Percentiles rank a stretch among this genome's conserved stretches.
phyloP scores from a whole-genome alignment of 805 yeast species.

The Gaillardinia entomophila region DNA sequence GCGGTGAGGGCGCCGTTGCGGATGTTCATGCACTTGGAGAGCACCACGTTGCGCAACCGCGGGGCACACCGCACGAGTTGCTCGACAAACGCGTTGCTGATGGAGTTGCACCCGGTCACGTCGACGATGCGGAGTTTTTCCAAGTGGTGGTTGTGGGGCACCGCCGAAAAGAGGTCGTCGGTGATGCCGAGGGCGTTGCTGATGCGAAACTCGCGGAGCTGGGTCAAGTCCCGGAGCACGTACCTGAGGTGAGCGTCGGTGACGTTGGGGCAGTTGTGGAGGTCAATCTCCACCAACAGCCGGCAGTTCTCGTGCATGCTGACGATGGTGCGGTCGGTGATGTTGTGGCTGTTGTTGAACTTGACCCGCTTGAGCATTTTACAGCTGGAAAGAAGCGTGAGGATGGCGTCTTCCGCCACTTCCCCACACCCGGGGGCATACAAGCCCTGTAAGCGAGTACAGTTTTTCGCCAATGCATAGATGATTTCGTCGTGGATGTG shows the following conservation, averaged over 20 bases:
- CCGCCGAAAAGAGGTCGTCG: slow-evolving; percentile 53
- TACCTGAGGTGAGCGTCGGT: slow-evolving; percentile 56
- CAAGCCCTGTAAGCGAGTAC: slow-evolving; percentile 78
- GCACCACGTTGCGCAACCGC: slow-evolving; percentile 75
- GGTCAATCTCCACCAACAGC: slow-evolving; percentile 80
- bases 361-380: slow-evolving; percentile 78
- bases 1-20: slow-evolving; percentile 77
- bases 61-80: slow-evolving; percentile 75
- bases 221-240: slow-evolving; percentile 58
- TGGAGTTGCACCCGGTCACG: slow-evolving; percentile 73
- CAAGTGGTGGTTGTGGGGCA: slow-evolving; percentile 43
- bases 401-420: slow-evolving; percentile 63
- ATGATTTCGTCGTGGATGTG: slow-evolving; percentile 64
- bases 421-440: slow-evolving; percentile 80
- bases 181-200: slow-evolving; percentile 67
- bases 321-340: slow-evolving; percentile 59
- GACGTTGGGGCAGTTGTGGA: slow-evolving; percentile 74
- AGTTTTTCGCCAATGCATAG: slow-evolving; percentile 58
- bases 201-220: slow-evolving; percentile 77
- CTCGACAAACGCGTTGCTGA: slow-evolving; percentile 76
- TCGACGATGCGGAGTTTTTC: slow-evolving; percentile 78
- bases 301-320: slow-evolving; percentile 68
- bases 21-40: slow-evolving; percentile 82
- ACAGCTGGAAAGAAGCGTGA: slow-evolving; percentile 54
- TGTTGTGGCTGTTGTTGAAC: slow-evolving; percentile 61